These are phyloP conservation scores for Starmera pachycereana DNA, from an alignment of 805 yeast species.

Conservation along the genomic window DNA sequence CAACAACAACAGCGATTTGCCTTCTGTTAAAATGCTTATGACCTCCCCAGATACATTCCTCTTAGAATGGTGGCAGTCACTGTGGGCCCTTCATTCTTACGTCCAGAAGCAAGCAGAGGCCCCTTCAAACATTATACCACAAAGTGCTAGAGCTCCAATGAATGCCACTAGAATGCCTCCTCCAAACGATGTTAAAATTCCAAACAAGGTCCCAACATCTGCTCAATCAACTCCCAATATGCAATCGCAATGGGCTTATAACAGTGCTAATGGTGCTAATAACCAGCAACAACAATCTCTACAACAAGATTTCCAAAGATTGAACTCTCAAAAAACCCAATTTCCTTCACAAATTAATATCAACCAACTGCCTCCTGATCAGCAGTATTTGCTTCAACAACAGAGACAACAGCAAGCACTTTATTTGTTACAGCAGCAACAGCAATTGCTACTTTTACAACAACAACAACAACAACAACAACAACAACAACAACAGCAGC, in stretches of 20 bases:
- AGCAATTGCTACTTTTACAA: constrained; percentile 1
- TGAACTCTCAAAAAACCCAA: constrained; percentile 14
- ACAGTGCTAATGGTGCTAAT: not conserved
- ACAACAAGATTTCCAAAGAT: constrained; percentile 18
- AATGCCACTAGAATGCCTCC: constrained; percentile 3
- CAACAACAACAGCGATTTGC: constrained; percentile 9
- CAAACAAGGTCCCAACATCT: not conserved
- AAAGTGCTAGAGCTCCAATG: not conserved
- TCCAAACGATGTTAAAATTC: not conserved
- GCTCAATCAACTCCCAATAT: not conserved
- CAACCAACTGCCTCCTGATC: not conserved
- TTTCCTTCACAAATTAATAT: constrained; percentile 3
- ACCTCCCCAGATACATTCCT: constrained; percentile 36
- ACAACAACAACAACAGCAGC: constrained; percentile 1
- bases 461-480: constrained; percentile 3
- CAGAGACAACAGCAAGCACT: not conserved
- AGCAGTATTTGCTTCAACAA: not conserved
- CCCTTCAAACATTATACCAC: not conserved
- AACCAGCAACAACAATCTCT: constrained; percentile 16
- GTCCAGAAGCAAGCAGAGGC: constrained; percentile 17
- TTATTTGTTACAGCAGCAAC: not conserved
- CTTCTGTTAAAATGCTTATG: constrained; percentile 29
- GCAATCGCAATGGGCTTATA: not conserved
- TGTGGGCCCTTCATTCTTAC: constrained; percentile 39
- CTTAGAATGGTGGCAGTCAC: constrained; percentile 46